phyloP scores from a whole-genome alignment of 2,329 filamentous ascomycete species.

The Phaeosphaeriaceae sp. region DNA sequence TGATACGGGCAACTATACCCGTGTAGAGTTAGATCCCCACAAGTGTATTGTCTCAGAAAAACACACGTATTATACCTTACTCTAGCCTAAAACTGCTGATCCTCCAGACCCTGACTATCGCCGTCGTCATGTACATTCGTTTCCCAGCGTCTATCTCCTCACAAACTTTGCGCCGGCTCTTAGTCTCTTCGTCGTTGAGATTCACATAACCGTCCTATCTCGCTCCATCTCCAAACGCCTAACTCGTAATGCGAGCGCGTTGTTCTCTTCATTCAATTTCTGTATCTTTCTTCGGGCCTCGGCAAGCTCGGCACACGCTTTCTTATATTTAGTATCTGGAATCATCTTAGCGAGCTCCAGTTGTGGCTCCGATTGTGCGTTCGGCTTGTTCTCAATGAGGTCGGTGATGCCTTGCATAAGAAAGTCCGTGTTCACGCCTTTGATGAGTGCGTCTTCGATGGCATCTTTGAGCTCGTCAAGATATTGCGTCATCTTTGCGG shows the following conservation, averaged over 20 bases:
- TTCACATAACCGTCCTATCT: not conserved
- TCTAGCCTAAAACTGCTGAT: too few relatives aligned
- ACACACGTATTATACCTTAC: too few relatives aligned
- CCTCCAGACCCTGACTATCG: not conserved
- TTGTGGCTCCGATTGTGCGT: constrained; percentile 9
- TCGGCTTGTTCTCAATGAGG: constrained; percentile 12
- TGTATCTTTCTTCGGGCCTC: constrained; percentile 17
- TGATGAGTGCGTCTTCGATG: constrained; percentile 14
- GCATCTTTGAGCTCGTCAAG: constrained; percentile 24
- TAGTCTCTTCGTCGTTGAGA: too few relatives aligned
- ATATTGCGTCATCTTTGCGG: constrained; percentile 19
- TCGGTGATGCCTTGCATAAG: constrained; percentile 11
- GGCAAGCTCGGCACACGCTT: constrained; percentile 16
- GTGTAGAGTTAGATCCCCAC: too few relatives aligned
- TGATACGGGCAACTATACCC: too few relatives aligned
- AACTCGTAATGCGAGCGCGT: constrained; percentile 19
- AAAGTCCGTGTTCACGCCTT: constrained; percentile 15
- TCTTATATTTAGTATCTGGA: constrained; percentile 16
- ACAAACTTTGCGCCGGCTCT: too few relatives aligned
- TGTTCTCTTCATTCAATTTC: constrained; percentile 31
- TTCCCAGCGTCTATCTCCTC: too few relatives aligned
- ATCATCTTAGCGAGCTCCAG: constrained; percentile 19
- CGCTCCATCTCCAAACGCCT: constrained; percentile 16
- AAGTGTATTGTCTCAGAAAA: too few relatives aligned
- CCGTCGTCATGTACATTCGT: too few relatives aligned